Evolutionary conservation across 768 basidiomycete genomes (phyloP), one percentile per base, ranked within the genome.

Genomic region (Mycena vulgaris): DNA sequence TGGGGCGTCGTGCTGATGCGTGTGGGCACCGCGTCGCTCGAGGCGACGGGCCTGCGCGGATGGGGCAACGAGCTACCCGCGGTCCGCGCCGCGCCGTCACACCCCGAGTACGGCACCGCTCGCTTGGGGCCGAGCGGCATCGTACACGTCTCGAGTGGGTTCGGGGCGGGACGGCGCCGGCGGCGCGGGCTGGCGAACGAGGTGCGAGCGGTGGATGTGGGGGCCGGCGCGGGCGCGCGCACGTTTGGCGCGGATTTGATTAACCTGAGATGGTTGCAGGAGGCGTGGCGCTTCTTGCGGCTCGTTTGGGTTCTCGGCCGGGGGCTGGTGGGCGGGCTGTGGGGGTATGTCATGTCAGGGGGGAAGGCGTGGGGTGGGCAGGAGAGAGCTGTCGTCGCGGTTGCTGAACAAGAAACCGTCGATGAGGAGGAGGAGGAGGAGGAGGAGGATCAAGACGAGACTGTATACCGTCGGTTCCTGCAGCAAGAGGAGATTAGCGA

Each of bases 21-120:
- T 25, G 83, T 93, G 23, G 92, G 92, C 23, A 91, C 91, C 0
- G 92, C 92, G 5, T 92, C 91, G 70, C 83, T 95, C 56, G 93
- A 95, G 76, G 90, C 92, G 0, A 93, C 93, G 0, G 90, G 89
- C 52, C 83, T 92, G 13, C 85, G 89, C 27, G 93, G 93, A 3
- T 86, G 92, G 76, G 90, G 90, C 1, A 93, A 94, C 74, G 93
- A 95, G 78, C 89, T 94, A 16, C 89, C 89, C 9, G 82, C 86
- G 6, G 83, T 94, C 56, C 72, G 80, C 49, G 74, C 73, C 16
- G 48, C 68, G 21, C 66, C 28, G 70, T 72, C 35, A 56, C 71
- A 66, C 45, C 72, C 72, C 33, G 78, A 80, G 30, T 79, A 75
- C 56, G 77, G 83, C 5, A 77, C 78, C 3, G 79, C 87, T 16